A percentile compares a stretch with the other conserved stretches of the same genome.
Conservation (phyloP, 2,329 filamentous ascomycete species). For the Alternaria ventricosa region DNA sequence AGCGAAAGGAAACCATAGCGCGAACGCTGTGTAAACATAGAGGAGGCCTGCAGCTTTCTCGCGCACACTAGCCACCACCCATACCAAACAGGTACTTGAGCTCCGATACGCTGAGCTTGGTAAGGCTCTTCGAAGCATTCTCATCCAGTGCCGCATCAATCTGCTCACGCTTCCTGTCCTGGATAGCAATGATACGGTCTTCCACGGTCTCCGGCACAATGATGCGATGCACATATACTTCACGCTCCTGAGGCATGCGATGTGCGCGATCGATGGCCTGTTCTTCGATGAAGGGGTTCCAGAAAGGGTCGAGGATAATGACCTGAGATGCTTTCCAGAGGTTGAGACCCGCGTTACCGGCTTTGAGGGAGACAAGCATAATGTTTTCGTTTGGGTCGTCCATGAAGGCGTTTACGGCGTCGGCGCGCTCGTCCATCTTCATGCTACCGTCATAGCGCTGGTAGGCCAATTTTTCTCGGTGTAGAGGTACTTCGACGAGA, state of each 20-base stretch:
- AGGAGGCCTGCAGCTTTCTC: not conserved
- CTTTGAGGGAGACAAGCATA: constrained; percentile 80
- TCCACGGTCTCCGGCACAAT: constrained; percentile 81
- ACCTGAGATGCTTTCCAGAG: constrained; percentile 82
- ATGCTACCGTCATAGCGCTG: constrained; percentile 80
- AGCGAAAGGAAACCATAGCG: not conserved
- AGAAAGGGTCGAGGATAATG: constrained; percentile 91
- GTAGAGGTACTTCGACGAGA: constrained; percentile 75
- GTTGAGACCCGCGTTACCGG: constrained; percentile 86
- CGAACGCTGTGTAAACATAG: not conserved
- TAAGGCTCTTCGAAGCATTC: constrained; percentile 69
- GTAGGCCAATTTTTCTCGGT: constrained; percentile 63
- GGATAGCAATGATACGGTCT: constrained; percentile 80
- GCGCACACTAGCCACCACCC: not conserved
- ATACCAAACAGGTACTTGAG: constrained; percentile 73
- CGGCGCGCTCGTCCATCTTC: constrained; percentile 69
- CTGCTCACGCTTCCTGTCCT: constrained; percentile 77
- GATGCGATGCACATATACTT: constrained; percentile 81
- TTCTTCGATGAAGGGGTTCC: constrained; percentile 92
- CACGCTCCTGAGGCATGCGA: constrained; percentile 78
- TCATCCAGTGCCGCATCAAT: constrained; percentile 84
- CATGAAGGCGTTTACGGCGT: constrained; percentile 71
- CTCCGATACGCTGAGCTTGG: constrained; percentile 70
- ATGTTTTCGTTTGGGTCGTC: constrained; percentile 66
- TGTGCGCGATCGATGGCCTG: constrained; percentile 91